Evolutionary conservation across 768 basidiomycete genomes (phyloP), one percentile per base, ranked within the genome.

Genomic region (Suillus brevipes): DNA sequence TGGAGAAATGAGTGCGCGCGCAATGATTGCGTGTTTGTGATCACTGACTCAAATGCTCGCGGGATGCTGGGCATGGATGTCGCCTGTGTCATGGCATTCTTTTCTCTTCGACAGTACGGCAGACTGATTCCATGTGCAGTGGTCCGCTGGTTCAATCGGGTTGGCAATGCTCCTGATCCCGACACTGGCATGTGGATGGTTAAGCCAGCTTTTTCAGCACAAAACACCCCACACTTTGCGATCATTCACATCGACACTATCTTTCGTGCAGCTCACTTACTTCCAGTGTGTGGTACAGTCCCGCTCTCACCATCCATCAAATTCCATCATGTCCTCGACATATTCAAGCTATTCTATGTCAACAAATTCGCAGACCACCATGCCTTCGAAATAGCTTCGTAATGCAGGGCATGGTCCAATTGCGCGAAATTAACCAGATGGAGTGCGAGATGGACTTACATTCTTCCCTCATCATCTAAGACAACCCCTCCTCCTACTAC

Each of bases 21-120:
- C 1, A 64, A 70, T 60, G 78, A 81, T 60, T 77, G 75, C 38
- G 67, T 73, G 3, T 75, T 74, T 49, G 65, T 76, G 2, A 68
- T 57, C 20, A 53, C 61, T 4, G 64, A 73, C 62, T 23, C 45
- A 12, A 50, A 59, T n/a, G 12, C 16, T 18, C 56, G 59, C 4
- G 76, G 74, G 6, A 74, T 78, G 52, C 64, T 38, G 0, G 72
- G 74, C 4, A 62, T 78, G 1, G 62, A 66, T 10, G 68, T 73
- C 3, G 75, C 71, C 4, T 66, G 66, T 6, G 52, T 72, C 2
- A 59, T 65, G 9, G 50, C 73, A 1, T 69, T 76, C 45, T 74
- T 73, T 53, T 74, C 74, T 2, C 74, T 76, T 25, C 9, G 18
- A 34, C 18, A 49, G 13, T 12, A 37, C 52, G 43, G 25, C 56